Evolutionary conservation across 306 rosid genomes (phyloP), one percentile per base, ranked within the genome.

Genomic region (Leucaena leucocephala): DNA sequence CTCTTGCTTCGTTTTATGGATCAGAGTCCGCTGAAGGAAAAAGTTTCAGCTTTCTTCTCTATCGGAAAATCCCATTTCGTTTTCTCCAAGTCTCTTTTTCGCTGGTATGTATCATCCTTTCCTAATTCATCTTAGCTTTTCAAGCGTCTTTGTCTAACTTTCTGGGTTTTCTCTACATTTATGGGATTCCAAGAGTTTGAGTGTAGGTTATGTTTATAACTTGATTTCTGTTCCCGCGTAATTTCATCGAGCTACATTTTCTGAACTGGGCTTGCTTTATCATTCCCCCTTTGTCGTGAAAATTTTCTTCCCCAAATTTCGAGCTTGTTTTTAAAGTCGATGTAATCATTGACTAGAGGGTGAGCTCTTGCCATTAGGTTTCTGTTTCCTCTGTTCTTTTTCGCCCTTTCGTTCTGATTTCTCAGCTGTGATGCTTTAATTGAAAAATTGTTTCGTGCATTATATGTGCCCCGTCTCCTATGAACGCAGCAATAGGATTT

Each of bases 1-100:
- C 89, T 87, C 85, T 89, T 87, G 90, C 90, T 85, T 88, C 87
- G 74, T 85, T 84, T 72, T 49, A 76, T 52, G 76, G 74, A 79
- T 57, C 82, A 76, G 61, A 68, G 36, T 57, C 49, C 33, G 65
- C 76, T 44, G 45, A 75, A 74, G 63, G 75, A 50, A 78, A 43
- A 44, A 66, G 12, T 79, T 81, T 81, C 52, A 76, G 68, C 86
- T 83, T 87, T 77, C 89, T 82, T 84, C 84, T 75, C 52, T 71
- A 45, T 40, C 65, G 72, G 80, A 78, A 81, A 75, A 86, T 82
- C 81, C 85, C 80, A 78, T 80, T 84, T 48, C 76, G 80, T 62
- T 84, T 66, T 75, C 72, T 52, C 85, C 78, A 81, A 88, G 88
- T 33, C 33, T 77, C 64, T 57, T 46, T 68, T 46, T 63, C 27